A percentile compares a stretch with the other conserved stretches of the same genome.
phyloP scores from a whole-genome alignment of 2,329 filamentous ascomycete species.

The Fusarium irregulare region DNA sequence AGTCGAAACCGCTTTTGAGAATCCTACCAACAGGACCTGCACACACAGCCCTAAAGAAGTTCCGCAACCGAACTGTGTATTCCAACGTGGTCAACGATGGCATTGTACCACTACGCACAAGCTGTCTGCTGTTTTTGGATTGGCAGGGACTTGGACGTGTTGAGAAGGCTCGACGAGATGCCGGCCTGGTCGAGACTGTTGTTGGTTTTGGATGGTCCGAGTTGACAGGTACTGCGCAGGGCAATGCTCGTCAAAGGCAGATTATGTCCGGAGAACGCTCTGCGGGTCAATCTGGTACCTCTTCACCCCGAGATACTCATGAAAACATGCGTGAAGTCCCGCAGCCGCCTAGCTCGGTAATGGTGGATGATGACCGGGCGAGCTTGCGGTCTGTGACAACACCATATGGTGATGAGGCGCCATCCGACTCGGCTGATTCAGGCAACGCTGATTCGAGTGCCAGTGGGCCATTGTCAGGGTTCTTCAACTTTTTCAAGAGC shows the following conservation, averaged over 20 bases:
- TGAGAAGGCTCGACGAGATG: conserved; percentile 92
- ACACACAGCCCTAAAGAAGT: conserved; percentile 86
- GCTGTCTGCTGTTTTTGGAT: conserved; percentile 94
- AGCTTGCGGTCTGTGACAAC: conserved; percentile 62
- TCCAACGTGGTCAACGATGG: conserved; percentile 98
- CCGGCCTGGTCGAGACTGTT: conserved; percentile 90
- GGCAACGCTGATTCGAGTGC: conserved; percentile 39
- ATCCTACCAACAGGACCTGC: conserved; percentile 93
- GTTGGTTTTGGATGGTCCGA: conserved; percentile 96
- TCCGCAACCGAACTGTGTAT: conserved; percentile 90
- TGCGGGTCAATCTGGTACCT: conserved; percentile 49
- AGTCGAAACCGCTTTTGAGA: conserved; percentile 87
- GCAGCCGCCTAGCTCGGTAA: conserved; percentile 74
- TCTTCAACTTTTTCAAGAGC: conserved; percentile 81
- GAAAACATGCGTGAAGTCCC: conserved; percentile 70
- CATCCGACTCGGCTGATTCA: conserved; percentile 45
- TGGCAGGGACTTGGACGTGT: conserved; percentile 95
- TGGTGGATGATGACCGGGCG: conserved; percentile 72
- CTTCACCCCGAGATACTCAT: conserved; percentile 48
- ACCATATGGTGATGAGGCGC: conserved; percentile 43
- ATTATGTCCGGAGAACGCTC: conserved; percentile 52
- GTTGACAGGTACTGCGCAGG: conserved; percentile 77
- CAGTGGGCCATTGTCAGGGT: conserved; percentile 66
- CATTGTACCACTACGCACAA: conserved; percentile 93
- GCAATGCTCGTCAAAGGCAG: conserved; percentile 57